Evolutionary conservation across 176 grass and related monocot species (phyloP).

Genomic region (Calamus simplicifolius): DNA sequence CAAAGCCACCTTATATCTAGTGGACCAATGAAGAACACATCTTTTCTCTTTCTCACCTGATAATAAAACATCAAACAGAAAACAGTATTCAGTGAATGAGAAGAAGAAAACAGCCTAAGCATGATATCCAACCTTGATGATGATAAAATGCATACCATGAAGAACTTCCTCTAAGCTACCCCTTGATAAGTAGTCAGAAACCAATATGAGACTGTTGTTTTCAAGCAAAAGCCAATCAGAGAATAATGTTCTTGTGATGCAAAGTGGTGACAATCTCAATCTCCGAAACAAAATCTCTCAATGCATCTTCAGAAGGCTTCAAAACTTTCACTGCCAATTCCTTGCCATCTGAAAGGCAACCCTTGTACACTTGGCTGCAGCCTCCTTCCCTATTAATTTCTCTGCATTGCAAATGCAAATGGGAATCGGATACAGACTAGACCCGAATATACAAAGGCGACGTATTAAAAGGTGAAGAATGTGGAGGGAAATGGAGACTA

Average conservation of each 20-base stretch:
- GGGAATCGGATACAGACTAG: too few relatives aligned
- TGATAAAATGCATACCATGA: conserved; percentile 42
- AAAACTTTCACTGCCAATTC: conserved; percentile 71
- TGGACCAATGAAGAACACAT: conserved; percentile 50
- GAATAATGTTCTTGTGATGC: conserved; percentile 78
- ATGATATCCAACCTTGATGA: not conserved
- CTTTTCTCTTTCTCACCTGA: conserved; percentile 48
- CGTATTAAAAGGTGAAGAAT: too few relatives aligned
- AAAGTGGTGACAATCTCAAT: conserved; percentile 61
- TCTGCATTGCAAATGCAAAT: conserved; percentile 32
- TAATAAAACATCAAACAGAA: not conserved
- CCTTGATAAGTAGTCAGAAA: conserved; percentile 69
- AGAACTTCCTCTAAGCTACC: conserved; percentile 85
- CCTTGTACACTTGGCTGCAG: conserved; percentile 82
- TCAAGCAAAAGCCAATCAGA: conserved; percentile 73
- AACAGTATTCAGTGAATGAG: too few relatives aligned
- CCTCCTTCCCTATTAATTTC: conserved; percentile 89
- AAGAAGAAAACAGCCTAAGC: too few relatives aligned
- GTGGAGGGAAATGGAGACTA: conserved; percentile 3
- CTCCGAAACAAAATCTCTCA: conserved; percentile 74
- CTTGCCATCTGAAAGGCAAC: conserved; percentile 38
- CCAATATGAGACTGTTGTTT: conserved; percentile 71
- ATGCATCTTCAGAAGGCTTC: conserved; percentile 61
- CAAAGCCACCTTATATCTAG: conserved; percentile 64
- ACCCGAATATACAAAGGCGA: too few relatives aligned